Percentiles rank a stretch among this genome's conserved stretches.
These are phyloP conservation scores for Claviceps africana DNA, from an alignment of 2,329 filamentous ascomycete genomes.

Conservation along the genomic window DNA sequence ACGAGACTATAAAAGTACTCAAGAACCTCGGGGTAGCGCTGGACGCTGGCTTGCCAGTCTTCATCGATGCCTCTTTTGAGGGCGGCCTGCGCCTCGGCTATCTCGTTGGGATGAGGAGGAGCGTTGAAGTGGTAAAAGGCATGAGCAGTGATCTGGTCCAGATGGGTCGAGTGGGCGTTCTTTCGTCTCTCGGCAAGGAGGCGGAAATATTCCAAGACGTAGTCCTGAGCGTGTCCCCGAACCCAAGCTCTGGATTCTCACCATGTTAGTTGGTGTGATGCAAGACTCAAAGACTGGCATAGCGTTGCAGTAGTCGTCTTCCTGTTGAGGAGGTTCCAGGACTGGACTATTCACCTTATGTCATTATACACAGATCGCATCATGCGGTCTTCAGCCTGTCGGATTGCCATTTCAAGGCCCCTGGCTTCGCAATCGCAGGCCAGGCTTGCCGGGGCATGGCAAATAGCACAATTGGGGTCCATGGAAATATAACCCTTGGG, in stretches of 20 bases:
- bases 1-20: conserved; percentile 68
- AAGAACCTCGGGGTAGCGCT: conserved; percentile 67
- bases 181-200: conserved; percentile 48
- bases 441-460: conserved; percentile 41
- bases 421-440: conserved; percentile 54
- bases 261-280: conserved; percentile 6
- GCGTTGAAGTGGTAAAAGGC: conserved; percentile 44
- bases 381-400: conserved; percentile 48
- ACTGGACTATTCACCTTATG: conserved; percentile 38
- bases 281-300: neutral
- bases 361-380: conserved; percentile 49
- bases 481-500: conserved; percentile 43
- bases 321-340: neutral
- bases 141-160: conserved; percentile 41
- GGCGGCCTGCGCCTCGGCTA: conserved; percentile 48
- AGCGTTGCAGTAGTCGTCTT: neutral
- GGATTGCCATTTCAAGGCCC: conserved; percentile 46
- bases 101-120: conserved; percentile 45
- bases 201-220: conserved; percentile 52
- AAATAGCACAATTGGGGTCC: conserved; percentile 58
- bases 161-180: conserved; percentile 37
- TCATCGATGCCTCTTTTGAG: conserved; percentile 64
- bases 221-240: conserved; percentile 50
- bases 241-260: conserved; percentile 42
- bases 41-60: conserved; percentile 63